Evolutionary conservation across 139 green algal species (phyloP), one percentile per base, ranked within the genome.

Genomic region (Asterochloris sp.): DNA sequence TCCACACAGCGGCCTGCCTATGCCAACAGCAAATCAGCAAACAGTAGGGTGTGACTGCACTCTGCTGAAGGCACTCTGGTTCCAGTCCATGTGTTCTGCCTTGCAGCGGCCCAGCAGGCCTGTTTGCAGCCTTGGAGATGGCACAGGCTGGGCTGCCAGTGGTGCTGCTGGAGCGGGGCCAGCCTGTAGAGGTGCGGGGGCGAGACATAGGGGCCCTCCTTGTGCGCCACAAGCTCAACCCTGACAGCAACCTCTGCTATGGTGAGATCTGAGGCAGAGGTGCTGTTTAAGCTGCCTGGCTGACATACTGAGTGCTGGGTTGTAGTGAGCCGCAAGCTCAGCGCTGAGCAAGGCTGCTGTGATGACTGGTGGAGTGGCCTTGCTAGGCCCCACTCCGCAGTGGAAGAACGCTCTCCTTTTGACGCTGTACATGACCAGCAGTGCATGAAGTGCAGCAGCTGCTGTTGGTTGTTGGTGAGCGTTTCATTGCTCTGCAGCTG

Each of bases 171-270:
- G 94, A 98, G 86, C 85, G 92, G 0, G 94, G 94, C 1, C 85
- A 94, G 85, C 87, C 93, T 8, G 94, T 97, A 62, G 94, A 97
- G 84, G 73, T 82, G 82, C 83, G 94, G 0, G 94, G 93, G 9
- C 84, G 85, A 1, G 93, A 96, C 86, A 97, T 98, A 61, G 94
- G 94, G 24, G 93, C 93, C 13, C 88, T 98, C 27, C 89, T 96
- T 38, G 91, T 89, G 28, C 85, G 94, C 23, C 73, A 86, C 8
- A 24, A 80, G 2, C 84, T 97, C 29, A 87, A 96, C 76, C 78
- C 84, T 15, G 88, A 96, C 66, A 92, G 83, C 69, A 98, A 98
- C 87, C 87, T 96, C 17, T 97, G 93, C 87, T 98, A 95, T 73
- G 94, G 94, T 76, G 88, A 91, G 84, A 82, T 4, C 0, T 54